Base-by-base conservation (phyloP, 2,329 filamentous ascomycete species). In the Myriangium duriaei region DNA sequence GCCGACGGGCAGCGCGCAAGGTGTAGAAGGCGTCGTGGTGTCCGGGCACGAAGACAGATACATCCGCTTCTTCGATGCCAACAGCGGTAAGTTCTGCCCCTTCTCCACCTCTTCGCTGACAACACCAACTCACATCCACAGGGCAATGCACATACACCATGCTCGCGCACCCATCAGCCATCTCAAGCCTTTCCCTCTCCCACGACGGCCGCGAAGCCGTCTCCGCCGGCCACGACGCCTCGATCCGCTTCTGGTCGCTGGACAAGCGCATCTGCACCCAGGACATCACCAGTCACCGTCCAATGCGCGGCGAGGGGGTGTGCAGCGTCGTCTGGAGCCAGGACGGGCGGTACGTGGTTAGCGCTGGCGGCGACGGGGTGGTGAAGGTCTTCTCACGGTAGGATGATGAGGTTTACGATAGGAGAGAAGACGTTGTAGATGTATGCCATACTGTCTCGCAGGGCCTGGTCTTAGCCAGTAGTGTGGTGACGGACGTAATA, bases 131-230 rank as follows among this genome's bases (percentile, higher is more conserved):
- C 21, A 35, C 13, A 9, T 17, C 15, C 7, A 12, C 47, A 96
- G 91, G 91, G 41, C 91, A 98, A 85, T 95, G 87, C 64, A 96
- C 91, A 46, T 98, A 98, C 62, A 92, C 82, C 53, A 98, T 98
- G 91, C 76, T 96, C 42, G 91, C 91, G 4, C 91, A 98, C 51
- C 86, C 91, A 1, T 81, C 87, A 3, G 80, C 91, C 40, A 95
- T 98, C 48, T 92, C 91, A 1, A 81, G 83, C 16, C 71, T 98
- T 4, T 92, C 85, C 0, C 73, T 98, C 13, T 94, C 85, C 49
- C 91, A 88, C 11, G 88, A 96, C 54, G 87, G 88, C 32, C 79
- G 81, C 42, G 91, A 98, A 65, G 79, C 95, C 9, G 88, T 98
- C 34, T 95, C 86, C 32, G 91, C 86, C 1, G 91, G 91, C 14